Evolutionary conservation across 2,329 filamentous ascomycete genomes (phyloP).

Genomic region (Penicillium sp.): DNA sequence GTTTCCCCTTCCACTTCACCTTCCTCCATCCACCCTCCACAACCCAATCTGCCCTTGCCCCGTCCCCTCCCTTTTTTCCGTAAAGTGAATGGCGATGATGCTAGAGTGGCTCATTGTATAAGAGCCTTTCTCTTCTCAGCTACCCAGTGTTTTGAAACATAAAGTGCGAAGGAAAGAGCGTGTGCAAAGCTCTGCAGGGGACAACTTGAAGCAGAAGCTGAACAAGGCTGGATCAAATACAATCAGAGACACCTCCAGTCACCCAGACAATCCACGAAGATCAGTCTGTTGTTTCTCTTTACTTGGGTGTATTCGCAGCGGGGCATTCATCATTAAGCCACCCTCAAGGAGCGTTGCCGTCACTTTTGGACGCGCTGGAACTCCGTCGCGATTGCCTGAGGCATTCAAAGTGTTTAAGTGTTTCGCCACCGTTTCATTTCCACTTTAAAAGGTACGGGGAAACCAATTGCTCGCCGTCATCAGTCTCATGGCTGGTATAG

Average conservation of each 20-base stretch:
- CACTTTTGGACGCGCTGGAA: too few species aligned
- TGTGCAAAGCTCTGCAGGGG: constrained; percentile 11
- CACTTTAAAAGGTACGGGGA: too few species aligned
- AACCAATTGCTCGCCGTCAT: too few species aligned
- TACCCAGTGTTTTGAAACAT: constrained; percentile 21
- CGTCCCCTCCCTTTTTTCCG: constrained; percentile 23
- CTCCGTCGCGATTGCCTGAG: too few species aligned
- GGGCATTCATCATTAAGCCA: too few species aligned
- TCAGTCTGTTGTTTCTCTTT: background rate
- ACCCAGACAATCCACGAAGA: background rate
- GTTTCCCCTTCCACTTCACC: constrained; percentile 18
- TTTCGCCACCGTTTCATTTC: too few species aligned
- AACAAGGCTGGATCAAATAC: background rate
- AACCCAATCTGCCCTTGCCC: constrained; percentile 12
- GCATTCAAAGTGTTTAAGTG: too few species aligned
- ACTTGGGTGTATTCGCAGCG: too few species aligned
- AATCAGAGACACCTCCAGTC: background rate
- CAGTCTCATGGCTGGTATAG: too few species aligned
- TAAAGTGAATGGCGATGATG: constrained; percentile 40
- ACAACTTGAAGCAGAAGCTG: constrained; percentile 8
- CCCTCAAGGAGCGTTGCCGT: too few species aligned
- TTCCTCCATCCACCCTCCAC: constrained; percentile 11
- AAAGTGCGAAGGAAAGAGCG: constrained; percentile 11
- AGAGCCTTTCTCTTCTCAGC: constrained; percentile 27
- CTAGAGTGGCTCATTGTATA: constrained; percentile 35